Base-by-base conservation (phyloP, 2,329 filamentous ascomycete species). In the Alternaria consortialis region DNA sequence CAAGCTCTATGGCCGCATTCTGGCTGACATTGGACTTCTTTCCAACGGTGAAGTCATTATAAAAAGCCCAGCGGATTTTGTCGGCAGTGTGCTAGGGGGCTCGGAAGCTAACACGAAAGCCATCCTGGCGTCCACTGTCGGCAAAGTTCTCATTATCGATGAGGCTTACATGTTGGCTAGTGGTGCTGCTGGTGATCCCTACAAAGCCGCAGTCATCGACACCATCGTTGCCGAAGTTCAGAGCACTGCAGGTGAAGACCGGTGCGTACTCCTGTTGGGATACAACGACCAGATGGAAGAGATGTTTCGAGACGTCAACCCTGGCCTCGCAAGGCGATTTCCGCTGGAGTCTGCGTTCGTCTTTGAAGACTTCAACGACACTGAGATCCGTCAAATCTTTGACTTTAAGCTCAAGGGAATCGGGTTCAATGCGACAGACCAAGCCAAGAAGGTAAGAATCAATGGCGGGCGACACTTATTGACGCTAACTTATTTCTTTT, bases 141-240 rank as follows among this genome's bases (percentile, higher is more conserved):
- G 92, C 0, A 94, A 94, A 65, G 90, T 94, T 0, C 83, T 94
- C 0, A 86, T 94, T 13, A 93, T 94, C 3, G 91, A 94, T 63
- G 91, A 95, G 71, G 91, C 91, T 0, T 94, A 94, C 64, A 87
- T 88, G 34, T 81, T 94, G 0, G 85, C 83, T 46, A 74, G 71
- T 0, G 70, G 74, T 1, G 52, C 54, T 0, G 63, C 80, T 13
- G 73, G 78, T 1, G 84, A 88, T 65, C 60, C 64, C 0, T 93
- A 79, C 78, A 90, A 87, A 72, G 84, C 82, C 0, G 89, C 87
- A 0, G 89, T 92, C 1, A 83, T 93, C 3, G 91, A 93, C 66
- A 92, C 89, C 0, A 88, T 93, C 12, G 91, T 93, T 0, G 88
- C 89, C 0, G 88, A 92, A 65, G 85, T 93, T 0, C 90, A 93